Percentiles rank a stretch among this genome's conserved stretches.
Conservation (phyloP, 192 early-diverging fungal species). For the Podila epicladia region DNA sequence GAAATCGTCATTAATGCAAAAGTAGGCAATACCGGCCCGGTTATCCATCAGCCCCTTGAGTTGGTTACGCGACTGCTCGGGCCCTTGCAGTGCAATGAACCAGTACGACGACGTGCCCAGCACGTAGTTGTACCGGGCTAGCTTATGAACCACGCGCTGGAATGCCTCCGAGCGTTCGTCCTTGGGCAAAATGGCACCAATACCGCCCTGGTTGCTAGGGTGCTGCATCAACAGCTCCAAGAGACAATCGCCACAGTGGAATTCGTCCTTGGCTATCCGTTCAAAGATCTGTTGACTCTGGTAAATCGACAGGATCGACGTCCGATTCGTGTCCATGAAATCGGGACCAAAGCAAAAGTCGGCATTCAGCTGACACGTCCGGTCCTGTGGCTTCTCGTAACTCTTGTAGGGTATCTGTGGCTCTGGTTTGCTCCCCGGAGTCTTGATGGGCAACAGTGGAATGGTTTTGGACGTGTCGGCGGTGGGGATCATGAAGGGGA, state of each 20-base stretch:
- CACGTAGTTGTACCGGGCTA: slow-evolving; percentile 33
- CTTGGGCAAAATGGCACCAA: slow-evolving; percentile 28
- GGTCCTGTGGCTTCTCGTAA: slow-evolving; percentile 20
- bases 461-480: slow-evolving; percentile 23
- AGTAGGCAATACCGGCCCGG: slow-evolving; percentile 16
- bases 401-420: slow-evolving; percentile 30
- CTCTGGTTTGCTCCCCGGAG: background rate
- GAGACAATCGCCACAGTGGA: slow-evolving; percentile 52
- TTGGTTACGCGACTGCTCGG: slow-evolving; percentile 1
- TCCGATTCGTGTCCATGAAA: slow-evolving; percentile 13
- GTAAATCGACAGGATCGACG: background rate
- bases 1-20: slow-evolving; percentile 49
- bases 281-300: slow-evolving; percentile 22
- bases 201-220: slow-evolving; percentile 7
- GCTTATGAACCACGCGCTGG: slow-evolving; percentile 3
- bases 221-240: slow-evolving; percentile 43
- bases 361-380: slow-evolving; percentile 35
- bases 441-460: background rate
- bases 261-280: slow-evolving; percentile 27
- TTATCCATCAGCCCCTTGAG: slow-evolving; percentile 6
- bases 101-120: slow-evolving; percentile 41
- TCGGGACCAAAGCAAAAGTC: slow-evolving; percentile 43
- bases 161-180: slow-evolving; percentile 28
- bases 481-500: slow-evolving; percentile 15
- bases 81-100: slow-evolving; percentile 25